Evolutionary conservation across 2,329 filamentous ascomycete genomes (phyloP).

Genomic region (Elsinoe perseae): DNA sequence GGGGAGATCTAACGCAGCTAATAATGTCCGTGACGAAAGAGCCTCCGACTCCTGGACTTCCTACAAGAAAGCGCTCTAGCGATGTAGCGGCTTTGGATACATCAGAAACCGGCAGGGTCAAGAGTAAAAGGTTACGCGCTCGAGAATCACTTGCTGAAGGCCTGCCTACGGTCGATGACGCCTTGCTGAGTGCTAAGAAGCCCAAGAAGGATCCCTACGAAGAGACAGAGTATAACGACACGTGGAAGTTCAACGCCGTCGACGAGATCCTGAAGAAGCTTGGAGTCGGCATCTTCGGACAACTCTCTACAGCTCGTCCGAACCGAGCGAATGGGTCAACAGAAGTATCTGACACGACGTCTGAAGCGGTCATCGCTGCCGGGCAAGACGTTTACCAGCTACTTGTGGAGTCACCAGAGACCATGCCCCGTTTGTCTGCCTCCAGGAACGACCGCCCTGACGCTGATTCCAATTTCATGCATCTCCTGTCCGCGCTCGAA

Average conservation of each 20-base stretch:
- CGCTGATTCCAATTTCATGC: slow-evolving; percentile 37
- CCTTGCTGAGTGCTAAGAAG: slow-evolving; percentile 12
- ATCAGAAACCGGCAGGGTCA: slow-evolving; percentile 48
- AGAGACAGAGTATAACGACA: slow-evolving; percentile 12
- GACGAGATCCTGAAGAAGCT: slow-evolving; percentile 9
- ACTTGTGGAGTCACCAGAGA: slow-evolving; percentile 24
- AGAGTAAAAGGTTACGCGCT: slow-evolving; percentile 54
- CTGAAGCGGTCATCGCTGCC: slow-evolving; percentile 39
- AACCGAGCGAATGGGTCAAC: not conserved
- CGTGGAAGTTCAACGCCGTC: slow-evolving; percentile 1
- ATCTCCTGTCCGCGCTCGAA: slow-evolving; percentile 4
- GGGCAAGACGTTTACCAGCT: slow-evolving; percentile 1
- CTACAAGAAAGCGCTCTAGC: slow-evolving; percentile 52
- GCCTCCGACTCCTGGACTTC: slow-evolving; percentile 28
- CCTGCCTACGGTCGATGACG: slow-evolving; percentile 22
- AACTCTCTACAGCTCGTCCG: not conserved
- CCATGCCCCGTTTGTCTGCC: slow-evolving; percentile 46
- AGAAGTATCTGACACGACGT: slow-evolving; percentile 6
- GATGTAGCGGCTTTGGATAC: slow-evolving; percentile 54
- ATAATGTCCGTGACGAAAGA: slow-evolving; percentile 30
- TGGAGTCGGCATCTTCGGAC: slow-evolving; percentile 1
- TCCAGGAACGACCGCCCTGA: slow-evolving; percentile 46
- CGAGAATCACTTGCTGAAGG: slow-evolving; percentile 45
- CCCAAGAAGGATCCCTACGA: slow-evolving; percentile 11
- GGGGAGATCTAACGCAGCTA: slow-evolving; percentile 20